Percentiles rank a stretch among this genome's conserved stretches.
Conservation (phyloP, 2,329 filamentous ascomycete species). For the Hypoxylon sp. region DNA sequence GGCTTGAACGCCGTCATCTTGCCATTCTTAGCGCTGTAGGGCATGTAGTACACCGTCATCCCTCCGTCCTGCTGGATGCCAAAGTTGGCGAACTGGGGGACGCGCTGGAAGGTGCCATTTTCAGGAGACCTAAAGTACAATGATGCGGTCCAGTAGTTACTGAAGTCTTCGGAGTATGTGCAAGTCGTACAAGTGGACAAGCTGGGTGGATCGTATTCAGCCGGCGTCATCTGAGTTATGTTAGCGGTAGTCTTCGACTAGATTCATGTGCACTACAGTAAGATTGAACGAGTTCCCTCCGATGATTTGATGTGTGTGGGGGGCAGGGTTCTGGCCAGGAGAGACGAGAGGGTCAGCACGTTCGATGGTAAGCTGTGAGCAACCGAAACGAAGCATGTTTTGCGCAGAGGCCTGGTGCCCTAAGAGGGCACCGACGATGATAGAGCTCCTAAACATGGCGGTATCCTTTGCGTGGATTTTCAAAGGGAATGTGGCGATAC, state of each 20-base stretch:
- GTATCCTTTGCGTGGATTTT: conserved; percentile 24
- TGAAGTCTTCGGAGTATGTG: conserved; percentile 56
- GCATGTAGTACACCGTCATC: conserved; percentile 62
- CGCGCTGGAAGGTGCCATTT: conserved; percentile 55
- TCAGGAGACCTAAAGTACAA: conserved; percentile 54
- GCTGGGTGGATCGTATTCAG: conserved; percentile 40
- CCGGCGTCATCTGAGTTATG: conserved; percentile 41
- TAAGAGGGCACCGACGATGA: conserved; percentile 40
- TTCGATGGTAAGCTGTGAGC: conserved; percentile 48
- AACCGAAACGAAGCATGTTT: conserved; percentile 47
- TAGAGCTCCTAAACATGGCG: conserved; percentile 39
- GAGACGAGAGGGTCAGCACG: conserved; percentile 47
- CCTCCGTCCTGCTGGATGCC: conserved; percentile 54
- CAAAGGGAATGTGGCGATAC: conserved; percentile 12
- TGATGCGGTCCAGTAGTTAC: conserved; percentile 56
- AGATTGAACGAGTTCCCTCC: conserved; percentile 48
- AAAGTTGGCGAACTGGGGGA: conserved; percentile 55
- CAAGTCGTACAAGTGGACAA: conserved; percentile 57
- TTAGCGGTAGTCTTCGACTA: conserved; percentile 16
- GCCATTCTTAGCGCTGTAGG: conserved; percentile 48
- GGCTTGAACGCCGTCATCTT: conserved; percentile 62
- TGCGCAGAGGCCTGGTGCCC: conserved; percentile 43
- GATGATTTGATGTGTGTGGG: conserved; percentile 46
- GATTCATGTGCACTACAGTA: conserved; percentile 39
- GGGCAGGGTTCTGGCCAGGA: conserved; percentile 42